These are phyloP conservation scores for Mycena vitilis DNA, from an alignment of 768 basidiomycete genomes.

Conservation along the genomic window DNA sequence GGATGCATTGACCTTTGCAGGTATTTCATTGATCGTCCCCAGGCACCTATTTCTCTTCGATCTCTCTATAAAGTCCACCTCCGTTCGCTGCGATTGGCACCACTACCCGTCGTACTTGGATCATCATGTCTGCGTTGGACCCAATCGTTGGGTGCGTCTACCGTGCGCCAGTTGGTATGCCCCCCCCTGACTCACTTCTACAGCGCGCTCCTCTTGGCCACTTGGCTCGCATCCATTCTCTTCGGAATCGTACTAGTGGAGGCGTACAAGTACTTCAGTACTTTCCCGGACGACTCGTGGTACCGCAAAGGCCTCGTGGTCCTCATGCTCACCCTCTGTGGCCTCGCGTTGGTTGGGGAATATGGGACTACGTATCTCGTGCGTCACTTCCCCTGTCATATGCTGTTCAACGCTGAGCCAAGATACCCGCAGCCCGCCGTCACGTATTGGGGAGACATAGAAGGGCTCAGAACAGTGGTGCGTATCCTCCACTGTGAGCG, in stretches of 20 bases:
- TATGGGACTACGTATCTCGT: conserved; percentile 11
- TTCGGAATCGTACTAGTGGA: background rate
- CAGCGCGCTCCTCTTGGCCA: conserved; percentile 2
- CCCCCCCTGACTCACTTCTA: too few relatives aligned
- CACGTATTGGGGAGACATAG: conserved; percentile 6
- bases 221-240: background rate
- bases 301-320: conserved; percentile 12
- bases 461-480: background rate
- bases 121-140: too few relatives aligned
- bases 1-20: too few relatives aligned
- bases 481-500: background rate
- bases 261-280: conserved; percentile 10
- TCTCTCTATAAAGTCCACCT: too few relatives aligned
- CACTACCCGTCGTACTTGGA: too few relatives aligned
- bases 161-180: too few relatives aligned
- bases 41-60: too few relatives aligned
- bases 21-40: too few relatives aligned
- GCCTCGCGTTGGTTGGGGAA: background rate
- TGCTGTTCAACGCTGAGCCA: background rate
- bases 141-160: too few relatives aligned
- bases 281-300: conserved; percentile 12
- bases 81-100: too few relatives aligned
- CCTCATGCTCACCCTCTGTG: background rate
- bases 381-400: background rate
- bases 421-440: background rate